Conservation (phyloP, 345 rosid species). For the Eucalyptus paniculata region DNA sequence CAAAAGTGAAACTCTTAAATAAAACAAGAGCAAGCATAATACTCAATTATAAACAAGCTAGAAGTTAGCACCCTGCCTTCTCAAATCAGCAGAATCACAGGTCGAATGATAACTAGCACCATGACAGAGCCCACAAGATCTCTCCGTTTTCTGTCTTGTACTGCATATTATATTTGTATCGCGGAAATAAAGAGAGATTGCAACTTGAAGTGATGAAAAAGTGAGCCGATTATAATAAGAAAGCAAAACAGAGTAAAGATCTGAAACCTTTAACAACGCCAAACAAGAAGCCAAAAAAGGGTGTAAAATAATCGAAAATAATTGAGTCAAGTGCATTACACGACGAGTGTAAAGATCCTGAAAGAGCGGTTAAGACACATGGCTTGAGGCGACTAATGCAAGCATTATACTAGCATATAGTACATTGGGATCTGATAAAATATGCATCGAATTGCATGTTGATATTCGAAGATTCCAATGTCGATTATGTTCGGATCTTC, state of each 20-base stretch:
- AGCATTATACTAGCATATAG: not conserved
- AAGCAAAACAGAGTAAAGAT: not conserved
- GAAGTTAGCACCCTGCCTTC: not conserved
- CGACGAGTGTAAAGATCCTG: constrained; percentile 45
- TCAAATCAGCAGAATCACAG: not conserved
- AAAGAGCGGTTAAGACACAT: constrained; percentile 46
- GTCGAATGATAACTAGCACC: not conserved
- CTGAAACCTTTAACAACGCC: not conserved
- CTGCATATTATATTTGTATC: not conserved
- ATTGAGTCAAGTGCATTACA: not conserved
- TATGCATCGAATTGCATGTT: not conserved
- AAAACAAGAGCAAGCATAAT: not conserved
- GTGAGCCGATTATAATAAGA: not conserved
- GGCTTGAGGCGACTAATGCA: not conserved
- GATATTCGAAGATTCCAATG: fast-evolving
- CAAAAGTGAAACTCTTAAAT: not conserved
- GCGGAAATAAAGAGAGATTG: constrained; percentile 2
- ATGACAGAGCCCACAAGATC: not conserved
- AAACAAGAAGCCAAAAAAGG: not conserved
- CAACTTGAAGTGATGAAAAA: not conserved
- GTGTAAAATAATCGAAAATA: not conserved
- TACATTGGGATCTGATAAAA: not conserved
- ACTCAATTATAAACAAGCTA: not conserved
- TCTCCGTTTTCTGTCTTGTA: not conserved
- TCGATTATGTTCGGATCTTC: fast-evolving